These are phyloP conservation scores for Talaromyces nanjingensis DNA, from an alignment of 495 filamentous ascomycete genomes.

Conservation along the genomic window DNA sequence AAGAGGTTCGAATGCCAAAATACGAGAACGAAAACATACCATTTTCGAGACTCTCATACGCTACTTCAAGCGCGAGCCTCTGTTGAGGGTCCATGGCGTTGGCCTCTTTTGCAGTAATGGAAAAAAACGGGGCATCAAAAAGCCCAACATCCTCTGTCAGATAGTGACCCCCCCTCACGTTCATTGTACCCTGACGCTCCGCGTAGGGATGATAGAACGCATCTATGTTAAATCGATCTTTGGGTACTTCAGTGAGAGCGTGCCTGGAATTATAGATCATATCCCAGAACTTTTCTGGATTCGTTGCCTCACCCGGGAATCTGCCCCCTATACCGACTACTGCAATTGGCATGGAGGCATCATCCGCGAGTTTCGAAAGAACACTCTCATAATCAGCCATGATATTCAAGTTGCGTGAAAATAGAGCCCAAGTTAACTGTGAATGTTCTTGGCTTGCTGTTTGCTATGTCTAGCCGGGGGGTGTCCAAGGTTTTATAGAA, in stretches of 20 bases:
- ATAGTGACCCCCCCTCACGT: conserved; percentile 20
- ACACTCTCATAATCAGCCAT: not conserved
- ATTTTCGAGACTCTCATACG: conserved; percentile 55
- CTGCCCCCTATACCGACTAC: conserved; percentile 50
- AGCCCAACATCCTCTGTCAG: conserved; percentile 23
- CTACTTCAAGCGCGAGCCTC: conserved; percentile 49
- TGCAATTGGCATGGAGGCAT: conserved; percentile 38
- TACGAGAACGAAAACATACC: not conserved
- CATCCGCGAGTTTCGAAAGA: not conserved
- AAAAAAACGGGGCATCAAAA: conserved; percentile 44
- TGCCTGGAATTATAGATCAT: conserved; percentile 34
- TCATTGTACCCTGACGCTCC: conserved; percentile 24
- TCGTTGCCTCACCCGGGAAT: conserved; percentile 44
- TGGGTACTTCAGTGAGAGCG: conserved; percentile 6
- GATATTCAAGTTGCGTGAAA: not conserved
- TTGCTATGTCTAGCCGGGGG: not conserved
- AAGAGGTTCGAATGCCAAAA: not conserved
- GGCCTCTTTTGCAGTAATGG: conserved; percentile 26
- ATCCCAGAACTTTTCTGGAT: conserved; percentile 45
- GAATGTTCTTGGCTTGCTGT: not conserved
- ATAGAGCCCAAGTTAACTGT: not conserved
- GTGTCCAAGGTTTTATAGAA: not conserved
- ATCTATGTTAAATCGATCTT: conserved; percentile 11
- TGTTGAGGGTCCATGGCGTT: conserved; percentile 44
- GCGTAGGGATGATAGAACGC: conserved; percentile 26